These are phyloP conservation scores for Erythrobasidium hasegawianum DNA, from an alignment of 1,284 basidiomycete species.

Conservation along the genomic window DNA sequence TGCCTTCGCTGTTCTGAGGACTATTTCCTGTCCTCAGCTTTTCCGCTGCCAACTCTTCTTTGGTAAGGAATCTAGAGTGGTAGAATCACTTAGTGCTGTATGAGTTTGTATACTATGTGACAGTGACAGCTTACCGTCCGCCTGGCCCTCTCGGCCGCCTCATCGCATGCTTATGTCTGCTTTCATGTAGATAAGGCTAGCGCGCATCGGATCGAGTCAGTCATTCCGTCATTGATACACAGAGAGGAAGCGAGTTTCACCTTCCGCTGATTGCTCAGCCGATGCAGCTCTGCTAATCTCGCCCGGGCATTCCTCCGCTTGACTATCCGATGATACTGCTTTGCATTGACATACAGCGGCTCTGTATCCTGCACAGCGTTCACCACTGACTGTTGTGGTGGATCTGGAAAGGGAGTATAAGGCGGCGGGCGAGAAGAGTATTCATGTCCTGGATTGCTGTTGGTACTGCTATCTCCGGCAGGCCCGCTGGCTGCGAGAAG, in stretches of 20 bases:
- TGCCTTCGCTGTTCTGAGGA: neutral
- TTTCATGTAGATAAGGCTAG: slow-evolving; percentile 96
- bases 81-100: neutral
- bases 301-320: slow-evolving; percentile 84
- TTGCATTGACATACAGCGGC: slow-evolving; percentile 93
- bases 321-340: slow-evolving; percentile 94
- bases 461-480: too few relatives aligned
- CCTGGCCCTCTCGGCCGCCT: slow-evolving; percentile 91
- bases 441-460: too few relatives aligned
- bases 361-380: slow-evolving; percentile 64
- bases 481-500: neutral
- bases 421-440: too few relatives aligned
- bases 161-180: slow-evolving; percentile 96
- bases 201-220: too few relatives aligned
- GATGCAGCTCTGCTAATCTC: slow-evolving; percentile 82
- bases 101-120: slow-evolving; percentile 61
- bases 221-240: neutral
- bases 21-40: slow-evolving; percentile 1
- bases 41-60: slow-evolving; percentile 33
- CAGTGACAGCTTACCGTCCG: slow-evolving; percentile 56
- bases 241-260: slow-evolving; percentile 52
- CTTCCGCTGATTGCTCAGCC: slow-evolving; percentile 85
- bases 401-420: too few relatives aligned
- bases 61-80: slow-evolving; percentile 31
- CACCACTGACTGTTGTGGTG: too few relatives aligned